Evolutionary conservation across 148 eudicot genomes (phyloP), one percentile per base, ranked within the genome.

Genomic region (Fagopyrum esculentum): DNA sequence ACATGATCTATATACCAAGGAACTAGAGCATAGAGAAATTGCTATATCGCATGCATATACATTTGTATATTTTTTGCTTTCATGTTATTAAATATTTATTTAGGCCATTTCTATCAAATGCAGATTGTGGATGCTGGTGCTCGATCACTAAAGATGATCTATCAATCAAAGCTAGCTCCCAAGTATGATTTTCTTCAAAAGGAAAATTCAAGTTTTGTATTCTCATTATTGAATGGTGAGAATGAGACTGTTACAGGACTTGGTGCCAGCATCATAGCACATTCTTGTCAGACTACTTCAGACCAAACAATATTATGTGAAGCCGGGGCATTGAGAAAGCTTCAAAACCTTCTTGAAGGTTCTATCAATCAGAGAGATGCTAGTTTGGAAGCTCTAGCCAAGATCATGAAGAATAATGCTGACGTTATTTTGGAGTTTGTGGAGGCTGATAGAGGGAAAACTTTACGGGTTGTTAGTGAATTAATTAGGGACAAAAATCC

Each of bases 121-220:
- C 92, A 96, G 99, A 91, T 96, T 82, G 91, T 85, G 72, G 97
- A 92, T 82, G 99, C 98, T 43, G 87, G 82, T 79, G 97, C 99
- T 76, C 92, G 99, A 74, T 84, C 99, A 79, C 96, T 96, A 47
- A 90, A 86, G 83, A 81, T 92, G 82, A 96, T 96, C 52, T 96
- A 96, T 84, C 98, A 89, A 79, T 96, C 99, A 29, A 87, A 86
- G 82, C 73, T 85, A 79, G 93, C 99, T 80, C 94, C 98, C n/a
- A 96, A 89, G 78, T 92, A 87, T 75, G 86, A 96, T 80, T 86
- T 92, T 83, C 82, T 86, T 55, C 78, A 78, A 79, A 83, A 75
- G 72, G 84, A 88, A 79, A 92, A 88, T 75, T 77, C 90, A 80
- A 85, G 84, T 74, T 96, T 89, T 77, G 86, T 96, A 64, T 80